These are phyloP conservation scores for Trichocomaceae sp. DNA, from an alignment of 2,329 filamentous ascomycete species.

Conservation along the genomic window DNA sequence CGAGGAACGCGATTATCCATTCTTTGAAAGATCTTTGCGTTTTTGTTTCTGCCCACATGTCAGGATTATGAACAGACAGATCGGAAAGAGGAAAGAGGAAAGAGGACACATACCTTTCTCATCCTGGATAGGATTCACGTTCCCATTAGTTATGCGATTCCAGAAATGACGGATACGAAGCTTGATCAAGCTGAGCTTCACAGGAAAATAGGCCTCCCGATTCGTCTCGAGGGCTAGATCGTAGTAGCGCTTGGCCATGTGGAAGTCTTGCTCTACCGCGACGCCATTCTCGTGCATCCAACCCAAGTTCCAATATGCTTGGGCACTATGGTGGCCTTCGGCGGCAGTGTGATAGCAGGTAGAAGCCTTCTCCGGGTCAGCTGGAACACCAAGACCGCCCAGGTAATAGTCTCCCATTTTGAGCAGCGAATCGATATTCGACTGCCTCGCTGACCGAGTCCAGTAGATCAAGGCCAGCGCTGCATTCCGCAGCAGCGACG, in stretches of 20 bases:
- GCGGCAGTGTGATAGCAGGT: slow-evolving; percentile 89
- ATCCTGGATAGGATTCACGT: slow-evolving; percentile 84
- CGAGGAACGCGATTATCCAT: slow-evolving; percentile 80
- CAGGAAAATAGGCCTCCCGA: slow-evolving; percentile 85
- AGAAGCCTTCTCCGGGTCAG: slow-evolving; percentile 77
- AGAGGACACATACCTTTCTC: slow-evolving; percentile 64
- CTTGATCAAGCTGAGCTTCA: slow-evolving; percentile 81
- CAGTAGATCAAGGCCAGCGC: slow-evolving; percentile 80
- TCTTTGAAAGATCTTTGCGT: slow-evolving; percentile 74
- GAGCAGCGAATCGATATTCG: slow-evolving; percentile 86
- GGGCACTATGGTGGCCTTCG: slow-evolving; percentile 84
- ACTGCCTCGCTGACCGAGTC: slow-evolving; percentile 88
- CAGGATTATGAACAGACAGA: not conserved
- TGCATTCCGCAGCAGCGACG: slow-evolving; percentile 50
- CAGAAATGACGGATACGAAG: slow-evolving; percentile 80
- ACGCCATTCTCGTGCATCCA: slow-evolving; percentile 99
- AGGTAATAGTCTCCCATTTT: slow-evolving; percentile 99
- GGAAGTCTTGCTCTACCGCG: slow-evolving; percentile 88
- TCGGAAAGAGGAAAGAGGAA: not conserved
- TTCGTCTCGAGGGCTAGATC: slow-evolving; percentile 89
- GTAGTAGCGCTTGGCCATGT: slow-evolving; percentile 93
- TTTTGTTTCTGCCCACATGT: slow-evolving; percentile 48
- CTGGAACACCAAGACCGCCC: slow-evolving; percentile 64
- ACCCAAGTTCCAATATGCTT: slow-evolving; percentile 92
- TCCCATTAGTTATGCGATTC: slow-evolving; percentile 88